Conservation (phyloP, 345 rosid species). For the Syzygium aromaticum region DNA sequence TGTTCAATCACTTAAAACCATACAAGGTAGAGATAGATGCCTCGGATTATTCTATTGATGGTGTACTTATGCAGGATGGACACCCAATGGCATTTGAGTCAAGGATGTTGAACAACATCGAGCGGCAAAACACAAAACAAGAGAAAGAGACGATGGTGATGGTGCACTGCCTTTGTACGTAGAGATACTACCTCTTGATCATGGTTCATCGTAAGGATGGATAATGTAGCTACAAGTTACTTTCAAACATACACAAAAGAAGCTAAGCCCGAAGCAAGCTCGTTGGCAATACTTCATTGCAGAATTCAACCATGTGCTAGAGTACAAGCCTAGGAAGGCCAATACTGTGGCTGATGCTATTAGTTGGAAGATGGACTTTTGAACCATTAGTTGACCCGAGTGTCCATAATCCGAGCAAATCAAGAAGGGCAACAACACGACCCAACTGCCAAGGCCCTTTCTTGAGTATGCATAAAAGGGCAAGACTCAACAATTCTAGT, state of each 20-base stretch:
- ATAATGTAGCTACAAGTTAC: not conserved
- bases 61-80: not conserved
- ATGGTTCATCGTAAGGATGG: not conserved
- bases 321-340: not conserved
- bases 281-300: not conserved
- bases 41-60: not conserved
- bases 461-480: not conserved
- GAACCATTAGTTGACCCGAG: not conserved
- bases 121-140: not conserved
- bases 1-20: not conserved
- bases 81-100: not conserved
- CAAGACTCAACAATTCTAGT: not conserved
- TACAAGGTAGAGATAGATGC: not conserved
- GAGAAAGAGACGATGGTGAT: not conserved
- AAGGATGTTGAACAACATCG: not conserved
- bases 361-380: not conserved
- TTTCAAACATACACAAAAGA: not conserved
- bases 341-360: not conserved
- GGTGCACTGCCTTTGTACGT: not conserved
- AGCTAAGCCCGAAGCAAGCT: not conserved
- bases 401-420: not conserved
- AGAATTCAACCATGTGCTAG: not conserved
- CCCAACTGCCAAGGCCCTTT: not conserved
- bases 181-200: not conserved
- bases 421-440: rapidly evolving